Conservation (phyloP, 2,329 filamentous ascomycete genomes). For the Hypoxylon sp. region DNA sequence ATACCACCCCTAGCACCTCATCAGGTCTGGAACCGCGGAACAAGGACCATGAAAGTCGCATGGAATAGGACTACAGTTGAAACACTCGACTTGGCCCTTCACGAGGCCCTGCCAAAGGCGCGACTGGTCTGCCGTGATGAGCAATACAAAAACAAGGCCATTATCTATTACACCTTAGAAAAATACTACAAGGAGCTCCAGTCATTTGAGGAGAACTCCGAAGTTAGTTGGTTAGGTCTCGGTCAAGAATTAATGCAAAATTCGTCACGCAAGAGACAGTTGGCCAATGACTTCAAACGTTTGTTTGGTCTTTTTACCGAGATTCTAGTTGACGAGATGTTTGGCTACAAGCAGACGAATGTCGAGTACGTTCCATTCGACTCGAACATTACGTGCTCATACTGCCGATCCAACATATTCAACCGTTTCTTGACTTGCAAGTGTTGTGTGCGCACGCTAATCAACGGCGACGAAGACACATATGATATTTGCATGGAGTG, state of each 20-base stretch:
- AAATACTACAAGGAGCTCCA: slow-evolving; percentile 79
- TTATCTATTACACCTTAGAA: slow-evolving; percentile 87
- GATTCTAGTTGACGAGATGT: slow-evolving; percentile 88
- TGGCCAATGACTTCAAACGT: slow-evolving; percentile 86
- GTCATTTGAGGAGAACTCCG: slow-evolving; percentile 66
- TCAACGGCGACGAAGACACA: slow-evolving; percentile 80
- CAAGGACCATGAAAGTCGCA: slow-evolving; percentile 95
- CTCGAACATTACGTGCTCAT: slow-evolving; percentile 94
- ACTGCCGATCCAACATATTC: slow-evolving; percentile 96
- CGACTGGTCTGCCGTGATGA: slow-evolving; percentile 95
- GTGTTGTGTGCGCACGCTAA: slow-evolving; percentile 78
- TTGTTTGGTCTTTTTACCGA: slow-evolving; percentile 84
- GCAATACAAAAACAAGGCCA: slow-evolving; percentile 98
- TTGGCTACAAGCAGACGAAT: slow-evolving; percentile 78
- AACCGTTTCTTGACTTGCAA: slow-evolving; percentile 96
- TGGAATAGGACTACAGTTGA: slow-evolving; percentile 97
- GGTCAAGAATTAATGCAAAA: slow-evolving; percentile 61
- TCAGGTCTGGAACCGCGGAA: slow-evolving; percentile 98
- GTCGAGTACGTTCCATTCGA: slow-evolving; percentile 86
- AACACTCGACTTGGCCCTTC: slow-evolving; percentile 86
- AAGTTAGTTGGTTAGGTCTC: slow-evolving; percentile 64
- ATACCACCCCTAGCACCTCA: slow-evolving; percentile 96
- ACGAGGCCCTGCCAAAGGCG: slow-evolving; percentile 89
- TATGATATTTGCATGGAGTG: slow-evolving; percentile 99
- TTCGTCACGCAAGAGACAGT: slow-evolving; percentile 71